A percentile compares a stretch with the other conserved stretches of the same genome.
Conservation (phyloP, 495 filamentous ascomycete species). For the Lophiostoma macrostomum region DNA sequence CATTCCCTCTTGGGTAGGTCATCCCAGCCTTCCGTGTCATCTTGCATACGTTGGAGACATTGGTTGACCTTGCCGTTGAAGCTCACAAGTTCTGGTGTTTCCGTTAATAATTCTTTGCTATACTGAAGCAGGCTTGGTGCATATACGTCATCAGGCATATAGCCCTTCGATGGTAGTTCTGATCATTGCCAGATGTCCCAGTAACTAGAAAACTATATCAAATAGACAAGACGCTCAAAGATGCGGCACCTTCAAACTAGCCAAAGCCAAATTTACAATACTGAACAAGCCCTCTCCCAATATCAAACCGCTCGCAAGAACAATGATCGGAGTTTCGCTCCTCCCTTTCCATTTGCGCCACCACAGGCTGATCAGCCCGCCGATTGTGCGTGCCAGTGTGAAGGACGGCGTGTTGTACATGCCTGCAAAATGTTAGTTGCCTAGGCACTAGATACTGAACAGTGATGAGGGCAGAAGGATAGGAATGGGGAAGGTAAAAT, state of each 20-base stretch:
- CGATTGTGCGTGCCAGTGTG: slow-evolving; percentile 82
- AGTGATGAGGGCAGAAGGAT: background rate
- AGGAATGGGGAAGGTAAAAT: background rate
- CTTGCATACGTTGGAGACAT: too few relatives aligned
- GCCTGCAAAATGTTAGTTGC: slow-evolving; percentile 46
- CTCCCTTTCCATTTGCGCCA: slow-evolving; percentile 55
- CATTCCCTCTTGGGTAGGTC: too few relatives aligned
- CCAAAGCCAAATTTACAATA: slow-evolving; percentile 83
- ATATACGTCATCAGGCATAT: too few relatives aligned
- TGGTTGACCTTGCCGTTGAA: too few relatives aligned
- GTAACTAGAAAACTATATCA: too few relatives aligned
- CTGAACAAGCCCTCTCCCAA: slow-evolving; percentile 92
- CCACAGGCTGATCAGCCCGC: slow-evolving; percentile 82
- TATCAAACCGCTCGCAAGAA: slow-evolving; percentile 75
- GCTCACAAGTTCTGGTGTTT: too few relatives aligned
- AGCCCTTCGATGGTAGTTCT: too few relatives aligned
- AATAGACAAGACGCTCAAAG: slow-evolving; percentile 12
- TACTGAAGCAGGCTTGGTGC: too few relatives aligned
- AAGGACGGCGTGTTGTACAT: slow-evolving; percentile 99
- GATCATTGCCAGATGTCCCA: too few relatives aligned
- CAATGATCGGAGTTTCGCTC: slow-evolving; percentile 57
- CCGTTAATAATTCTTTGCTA: too few relatives aligned
- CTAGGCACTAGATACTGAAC: background rate
- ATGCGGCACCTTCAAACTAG: slow-evolving; percentile 68
- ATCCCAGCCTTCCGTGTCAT: too few relatives aligned